Evolutionary conservation across 2,329 filamentous ascomycete species (phyloP).

Genomic region (Phaeosphaeriaceae sp.): DNA sequence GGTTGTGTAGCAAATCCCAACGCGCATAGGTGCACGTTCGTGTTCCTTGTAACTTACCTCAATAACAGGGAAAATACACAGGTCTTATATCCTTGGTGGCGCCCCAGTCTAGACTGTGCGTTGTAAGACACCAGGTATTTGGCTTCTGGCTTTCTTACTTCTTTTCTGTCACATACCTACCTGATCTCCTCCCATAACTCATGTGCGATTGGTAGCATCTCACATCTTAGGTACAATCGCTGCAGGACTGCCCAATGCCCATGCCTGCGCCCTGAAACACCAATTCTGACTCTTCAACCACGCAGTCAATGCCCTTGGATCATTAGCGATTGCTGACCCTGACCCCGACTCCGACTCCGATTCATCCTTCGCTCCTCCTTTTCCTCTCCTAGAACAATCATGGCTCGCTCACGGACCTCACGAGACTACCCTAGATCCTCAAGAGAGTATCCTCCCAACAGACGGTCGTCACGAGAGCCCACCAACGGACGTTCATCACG

Average conservation of each 20-base stretch:
- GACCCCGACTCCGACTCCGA: neutral
- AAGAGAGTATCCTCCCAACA: slow-evolving; percentile 1
- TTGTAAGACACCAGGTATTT: too few species aligned
- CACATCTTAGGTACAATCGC: slow-evolving; percentile 12
- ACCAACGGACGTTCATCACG: slow-evolving; percentile 16
- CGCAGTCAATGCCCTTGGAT: slow-evolving; percentile 11
- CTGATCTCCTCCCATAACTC: neutral
- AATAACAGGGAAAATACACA: slow-evolving; percentile 32
- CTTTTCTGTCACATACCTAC: too few species aligned
- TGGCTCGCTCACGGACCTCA: slow-evolving; percentile 26
- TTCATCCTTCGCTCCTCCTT: neutral
- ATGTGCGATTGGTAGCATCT: slow-evolving; percentile 4
- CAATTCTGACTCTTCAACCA: neutral
- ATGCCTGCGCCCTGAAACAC: slow-evolving; percentile 23
- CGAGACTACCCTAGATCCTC: slow-evolving; percentile 18
- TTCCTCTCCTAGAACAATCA: slow-evolving; percentile 7
- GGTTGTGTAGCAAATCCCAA: slow-evolving; percentile 7
- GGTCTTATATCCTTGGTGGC: slow-evolving; percentile 27
- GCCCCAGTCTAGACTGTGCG: slow-evolving; percentile 16
- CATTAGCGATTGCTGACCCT: slow-evolving; percentile 6
- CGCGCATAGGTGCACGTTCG: slow-evolving; percentile 10
- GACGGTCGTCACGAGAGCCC: slow-evolving; percentile 21
- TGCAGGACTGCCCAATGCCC: slow-evolving; percentile 9
- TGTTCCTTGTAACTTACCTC: slow-evolving; percentile 9
- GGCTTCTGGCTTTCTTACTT: too few species aligned